Conservation (phyloP, 164 flowering plant genomes). For the Tetrastigma voinierianum region DNA sequence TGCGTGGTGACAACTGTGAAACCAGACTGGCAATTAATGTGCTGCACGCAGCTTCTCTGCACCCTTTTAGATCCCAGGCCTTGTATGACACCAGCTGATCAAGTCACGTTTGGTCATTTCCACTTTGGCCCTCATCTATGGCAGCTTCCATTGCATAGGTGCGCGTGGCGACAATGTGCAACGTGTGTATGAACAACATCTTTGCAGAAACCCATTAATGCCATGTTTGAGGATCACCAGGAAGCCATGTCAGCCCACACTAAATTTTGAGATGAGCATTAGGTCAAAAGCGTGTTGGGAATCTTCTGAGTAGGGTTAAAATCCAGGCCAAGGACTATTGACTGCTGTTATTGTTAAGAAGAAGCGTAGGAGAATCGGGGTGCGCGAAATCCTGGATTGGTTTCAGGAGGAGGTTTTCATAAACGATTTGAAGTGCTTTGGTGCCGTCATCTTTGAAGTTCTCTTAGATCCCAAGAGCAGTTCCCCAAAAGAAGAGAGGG, state of each 20-base stretch:
- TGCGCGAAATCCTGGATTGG: too few species aligned
- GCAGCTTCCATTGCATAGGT: constrained; percentile 60
- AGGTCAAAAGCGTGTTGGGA: too few species aligned
- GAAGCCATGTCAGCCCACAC: constrained; percentile 48
- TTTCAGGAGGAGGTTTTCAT: too few species aligned
- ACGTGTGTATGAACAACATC: constrained; percentile 69
- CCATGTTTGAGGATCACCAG: constrained; percentile 62
- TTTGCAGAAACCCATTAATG: constrained; percentile 71
- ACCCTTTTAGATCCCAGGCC: constrained; percentile 72
- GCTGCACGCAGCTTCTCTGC: constrained; percentile 63
- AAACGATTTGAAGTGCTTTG: too few species aligned
- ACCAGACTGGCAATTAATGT: constrained; percentile 75
- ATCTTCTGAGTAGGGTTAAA: too few species aligned
- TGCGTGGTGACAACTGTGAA: constrained; percentile 70
- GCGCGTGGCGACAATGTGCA: constrained; percentile 36
- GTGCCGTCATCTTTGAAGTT: too few species aligned
- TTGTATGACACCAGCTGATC: too few species aligned
- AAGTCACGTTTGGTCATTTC: too few species aligned
- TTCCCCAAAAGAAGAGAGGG: too few species aligned
- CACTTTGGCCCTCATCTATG: too few species aligned
- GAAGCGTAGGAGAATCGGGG: constrained; percentile 65
- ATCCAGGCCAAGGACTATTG: too few species aligned
- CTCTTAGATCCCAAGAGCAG: too few species aligned
- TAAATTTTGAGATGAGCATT: constrained; percentile 28
- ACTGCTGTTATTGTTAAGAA: constrained; percentile 49